Conservation (phyloP, 2,329 filamentous ascomycete species). For the Claviceps sp. region DNA sequence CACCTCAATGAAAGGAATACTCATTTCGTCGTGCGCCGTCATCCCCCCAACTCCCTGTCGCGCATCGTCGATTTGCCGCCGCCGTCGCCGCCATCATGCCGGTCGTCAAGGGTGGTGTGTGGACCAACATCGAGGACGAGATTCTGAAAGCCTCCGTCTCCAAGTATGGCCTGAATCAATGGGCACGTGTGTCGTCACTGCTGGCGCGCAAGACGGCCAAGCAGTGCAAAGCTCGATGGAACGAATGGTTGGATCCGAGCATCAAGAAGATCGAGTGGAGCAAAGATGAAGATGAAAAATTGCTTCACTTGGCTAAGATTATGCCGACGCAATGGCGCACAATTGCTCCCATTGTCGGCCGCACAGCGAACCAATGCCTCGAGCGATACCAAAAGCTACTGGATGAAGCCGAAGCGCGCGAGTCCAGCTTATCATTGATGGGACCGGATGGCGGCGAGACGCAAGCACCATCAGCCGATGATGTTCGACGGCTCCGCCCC, state of each 20-base stretch:
- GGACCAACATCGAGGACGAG: slow-evolving; percentile 78
- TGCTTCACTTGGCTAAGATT: slow-evolving; percentile 90
- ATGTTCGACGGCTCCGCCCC: slow-evolving; percentile 75
- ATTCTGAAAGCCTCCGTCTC: slow-evolving; percentile 92
- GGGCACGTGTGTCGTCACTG: slow-evolving; percentile 94
- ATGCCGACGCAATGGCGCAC: slow-evolving; percentile 99
- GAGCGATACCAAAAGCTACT: slow-evolving; percentile 94
- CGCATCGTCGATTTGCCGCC: background rate
- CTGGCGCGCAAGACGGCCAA: slow-evolving; percentile 96
- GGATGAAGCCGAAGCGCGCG: slow-evolving; percentile 86
- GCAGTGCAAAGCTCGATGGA: slow-evolving; percentile 98
- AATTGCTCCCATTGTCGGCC: slow-evolving; percentile 89
- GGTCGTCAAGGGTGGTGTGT: slow-evolving; percentile 61
- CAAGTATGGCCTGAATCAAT: slow-evolving; percentile 93
- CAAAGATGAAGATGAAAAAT: slow-evolving; percentile 94
- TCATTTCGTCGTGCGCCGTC: background rate
- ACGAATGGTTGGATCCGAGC: slow-evolving; percentile 93
- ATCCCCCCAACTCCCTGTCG: background rate
- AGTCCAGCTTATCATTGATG: slow-evolving; percentile 69
- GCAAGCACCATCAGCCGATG: slow-evolving; percentile 77
- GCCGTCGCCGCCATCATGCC: slow-evolving; percentile 37
- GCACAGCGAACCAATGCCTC: slow-evolving; percentile 92
- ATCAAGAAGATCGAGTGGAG: slow-evolving; percentile 99
- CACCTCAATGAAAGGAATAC: background rate
- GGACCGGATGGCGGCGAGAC: slow-evolving; percentile 81